Conservation (phyloP, 2,329 filamentous ascomycete species). For the Ceratocystis destructans region DNA sequence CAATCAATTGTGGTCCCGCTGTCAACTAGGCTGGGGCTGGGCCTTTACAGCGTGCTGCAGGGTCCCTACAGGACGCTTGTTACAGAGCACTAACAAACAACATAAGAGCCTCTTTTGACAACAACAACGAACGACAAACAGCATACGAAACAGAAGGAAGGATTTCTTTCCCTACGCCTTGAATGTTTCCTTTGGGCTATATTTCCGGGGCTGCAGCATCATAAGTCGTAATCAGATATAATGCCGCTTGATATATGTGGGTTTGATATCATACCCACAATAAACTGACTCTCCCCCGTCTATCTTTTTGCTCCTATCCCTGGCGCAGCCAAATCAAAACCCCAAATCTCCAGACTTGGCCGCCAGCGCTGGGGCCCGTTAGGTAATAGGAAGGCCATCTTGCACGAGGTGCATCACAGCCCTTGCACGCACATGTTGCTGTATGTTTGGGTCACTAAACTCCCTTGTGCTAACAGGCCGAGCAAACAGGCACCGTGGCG, state of each 20-base stretch:
- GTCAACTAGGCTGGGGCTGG: neutral
- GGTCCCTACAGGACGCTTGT: neutral
- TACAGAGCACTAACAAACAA: neutral
- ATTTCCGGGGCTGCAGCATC: neutral
- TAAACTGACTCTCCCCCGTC: no score
- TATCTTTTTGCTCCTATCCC: neutral
- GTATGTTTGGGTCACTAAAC: neutral
- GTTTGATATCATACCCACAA: neutral
- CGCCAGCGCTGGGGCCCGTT: constrained; percentile 2
- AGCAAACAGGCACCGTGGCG: neutral
- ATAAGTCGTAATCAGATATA: neutral
- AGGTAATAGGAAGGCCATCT: constrained; percentile 8
- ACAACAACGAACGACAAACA: neutral
- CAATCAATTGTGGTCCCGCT: constrained; percentile 17
- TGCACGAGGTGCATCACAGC: constrained; percentile 6
- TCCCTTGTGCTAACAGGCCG: neutral
- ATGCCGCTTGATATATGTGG: neutral
- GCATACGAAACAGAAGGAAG: neutral
- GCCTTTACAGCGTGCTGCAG: neutral
- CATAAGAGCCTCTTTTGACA: neutral
- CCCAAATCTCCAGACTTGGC: constrained; percentile 7
- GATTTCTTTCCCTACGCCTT: neutral
- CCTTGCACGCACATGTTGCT: neutral
- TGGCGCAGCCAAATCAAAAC: neutral
- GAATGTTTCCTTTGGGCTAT: neutral